These are phyloP conservation scores for Colletotrichum falcatum DNA, from an alignment of 2,329 filamentous ascomycete species.

Conservation along the genomic window DNA sequence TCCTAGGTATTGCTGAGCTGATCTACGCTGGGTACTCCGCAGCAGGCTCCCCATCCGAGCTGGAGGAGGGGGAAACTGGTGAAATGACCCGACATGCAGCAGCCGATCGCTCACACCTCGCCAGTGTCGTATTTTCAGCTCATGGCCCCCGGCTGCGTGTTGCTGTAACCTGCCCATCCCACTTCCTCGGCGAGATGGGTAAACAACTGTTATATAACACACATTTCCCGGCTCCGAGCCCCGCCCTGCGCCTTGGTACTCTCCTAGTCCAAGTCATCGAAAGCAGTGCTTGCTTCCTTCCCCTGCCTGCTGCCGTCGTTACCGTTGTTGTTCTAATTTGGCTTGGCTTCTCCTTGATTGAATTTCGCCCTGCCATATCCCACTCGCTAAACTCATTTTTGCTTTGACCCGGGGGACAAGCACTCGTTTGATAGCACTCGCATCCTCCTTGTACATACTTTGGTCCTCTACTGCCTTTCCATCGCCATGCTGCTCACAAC, in stretches of 20 bases:
- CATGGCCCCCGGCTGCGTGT: constrained; percentile 2
- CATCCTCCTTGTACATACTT: neutral
- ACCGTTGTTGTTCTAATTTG: constrained; percentile 14
- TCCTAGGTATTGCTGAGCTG: neutral
- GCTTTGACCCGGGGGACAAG: constrained; percentile 6
- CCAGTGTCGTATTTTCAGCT: constrained; percentile 30
- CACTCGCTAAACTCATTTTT: constrained; percentile 31
- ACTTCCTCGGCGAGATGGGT: no score
- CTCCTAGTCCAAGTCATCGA: constrained; percentile 28
- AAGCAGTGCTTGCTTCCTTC: constrained; percentile 9
- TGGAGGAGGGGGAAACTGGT: constrained; percentile 11
- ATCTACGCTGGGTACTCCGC: constrained; percentile 8
- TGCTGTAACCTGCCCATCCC: neutral
- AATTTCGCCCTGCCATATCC: constrained; percentile 21
- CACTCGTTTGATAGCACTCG: constrained; percentile 2
- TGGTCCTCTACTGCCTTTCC: neutral
- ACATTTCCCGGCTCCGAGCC: constrained; percentile 21
- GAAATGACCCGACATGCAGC: constrained; percentile 23
- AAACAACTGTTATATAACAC: constrained; percentile 33
- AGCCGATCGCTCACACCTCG: constrained; percentile 21
- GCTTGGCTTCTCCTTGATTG: constrained; percentile 36
- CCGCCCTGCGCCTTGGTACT: neutral
- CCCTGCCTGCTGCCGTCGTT: constrained; percentile 15
- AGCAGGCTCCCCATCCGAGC: constrained; percentile 5
- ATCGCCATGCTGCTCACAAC: constrained; percentile 27